Evolutionary conservation across 352 stramenopile species (phyloP), one percentile per base, ranked within the genome.

Genomic region (Phytophthora meadii): DNA sequence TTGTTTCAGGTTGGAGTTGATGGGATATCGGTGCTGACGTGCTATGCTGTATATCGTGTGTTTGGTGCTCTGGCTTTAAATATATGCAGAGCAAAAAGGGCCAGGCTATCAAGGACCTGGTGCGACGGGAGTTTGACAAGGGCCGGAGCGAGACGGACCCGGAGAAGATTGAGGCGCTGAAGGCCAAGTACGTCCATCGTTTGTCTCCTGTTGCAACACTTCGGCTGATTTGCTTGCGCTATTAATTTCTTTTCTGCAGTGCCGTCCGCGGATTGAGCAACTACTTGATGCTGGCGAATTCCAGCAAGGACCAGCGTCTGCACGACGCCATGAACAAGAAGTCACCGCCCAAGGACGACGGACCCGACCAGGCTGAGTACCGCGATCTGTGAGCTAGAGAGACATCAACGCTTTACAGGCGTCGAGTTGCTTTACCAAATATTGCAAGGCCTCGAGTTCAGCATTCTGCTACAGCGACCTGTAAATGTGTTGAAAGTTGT

Each of bases 221-320:
- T 9, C 54, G 11, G 15, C 10, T 27, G 45, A 47, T 72, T 24
- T 58, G 11, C 24, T 11, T 27, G 19, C 19, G 22, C 12, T 34
- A 10, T 34, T 10, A 32, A 34, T 49, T 11, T 40, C 28, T 48
- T 15, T 0, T 67, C n/a, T 27, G n/a, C 53, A 94, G 87, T 57
- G 87, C 87, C 22, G 72, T 95, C 27, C 85, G 87, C 52, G 87
- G 87, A 41, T 65, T 95, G 42, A 95, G 87, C 64, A 95, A 95
- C 81, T 95, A 95, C 70, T 66, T 95, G 37, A 79, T 95, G 65
- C 74, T 95, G 73, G 87, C 87, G 51, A 95, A 95, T 66, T 91
- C 87, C 37, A 94, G 87, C 72, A 95, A 95, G 80, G 87, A 95
- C 70, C 87, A 93, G 75, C 83, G 89, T 47, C 73, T 95, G 41